Evolutionary conservation across 2,329 filamentous ascomycete genomes (phyloP), one percentile per base, ranked within the genome.

Genomic region (Penicillium crustosum): DNA sequence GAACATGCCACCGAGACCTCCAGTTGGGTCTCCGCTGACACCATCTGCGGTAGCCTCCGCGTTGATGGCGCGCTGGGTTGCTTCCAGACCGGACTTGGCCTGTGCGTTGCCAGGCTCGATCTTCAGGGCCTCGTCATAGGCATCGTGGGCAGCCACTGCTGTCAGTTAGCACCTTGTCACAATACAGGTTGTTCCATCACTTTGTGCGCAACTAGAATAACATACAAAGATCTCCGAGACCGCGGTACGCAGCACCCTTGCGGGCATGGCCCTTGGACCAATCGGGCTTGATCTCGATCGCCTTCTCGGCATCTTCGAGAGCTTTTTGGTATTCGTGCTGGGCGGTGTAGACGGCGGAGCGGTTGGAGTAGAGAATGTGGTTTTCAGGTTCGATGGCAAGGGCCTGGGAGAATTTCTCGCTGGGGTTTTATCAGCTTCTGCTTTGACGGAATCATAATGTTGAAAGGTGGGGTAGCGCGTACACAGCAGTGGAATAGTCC

Each of bases 351-450:
- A 86, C 84, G 59, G 85, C 94, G 31, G 94, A 97, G 67, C 94
- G 88, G 80, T 99, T 99, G 72, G 93, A 97, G 84, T 93, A 99
- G 57, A 99, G 89, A 66, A 99, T 93, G 78, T 99, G 94, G 78
- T 99, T 99, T 61, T 82, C 80, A 49, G 93, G 89, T 63, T 97
- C 90, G 70, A 96, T 79, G 56, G 86, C 89, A 72, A 99, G 97
- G 52, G 94, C 94, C 78, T 96, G 85, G 57, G 92, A 89, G 79
- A 99, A 99, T 74, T 97, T 94, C 67, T 93, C 89, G 75, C 93
- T 97, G 68, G 43, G 68, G 43, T 31, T 6, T 31, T 53, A 42
- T 63, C 54, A 60, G 55, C 45, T 27, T 38, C 27, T 55, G 48
- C 58, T 57, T 51, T 25, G 12, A 45, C 56, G 45, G 31, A 47